phyloP scores from a whole-genome alignment of 495 filamentous ascomycete species.

The Podospora pseudopauciseta region DNA sequence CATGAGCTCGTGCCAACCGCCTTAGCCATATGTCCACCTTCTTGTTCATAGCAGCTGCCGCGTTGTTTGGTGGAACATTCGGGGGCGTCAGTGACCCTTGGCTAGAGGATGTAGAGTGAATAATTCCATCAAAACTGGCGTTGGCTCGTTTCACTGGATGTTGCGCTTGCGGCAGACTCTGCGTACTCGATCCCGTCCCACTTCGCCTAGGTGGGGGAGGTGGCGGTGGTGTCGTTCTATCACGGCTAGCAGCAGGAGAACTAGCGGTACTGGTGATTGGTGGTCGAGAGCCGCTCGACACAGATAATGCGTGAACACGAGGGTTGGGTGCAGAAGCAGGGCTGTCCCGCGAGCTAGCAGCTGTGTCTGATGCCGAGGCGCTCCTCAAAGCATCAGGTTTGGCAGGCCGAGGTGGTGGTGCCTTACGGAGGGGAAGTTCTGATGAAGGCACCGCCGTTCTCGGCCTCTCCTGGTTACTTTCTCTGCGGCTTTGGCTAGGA shows the following conservation, averaged over 20 bases:
- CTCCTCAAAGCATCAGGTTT: conserved; percentile 66
- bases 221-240: background rate
- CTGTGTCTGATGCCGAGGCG: conserved; percentile 19
- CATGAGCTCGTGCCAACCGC: conserved; percentile 71
- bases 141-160: background rate
- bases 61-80: conserved; percentile 5
- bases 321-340: conserved; percentile 18
- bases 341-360: conserved; percentile 4
- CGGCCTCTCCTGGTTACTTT: conserved; percentile 6
- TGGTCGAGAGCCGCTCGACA: background rate
- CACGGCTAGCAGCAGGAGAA: background rate
- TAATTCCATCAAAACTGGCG: background rate
- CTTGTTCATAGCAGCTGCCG: conserved; percentile 52
- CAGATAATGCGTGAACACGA: conserved; percentile 7
- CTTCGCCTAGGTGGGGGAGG: background rate
- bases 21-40: conserved; percentile 80
- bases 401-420: conserved; percentile 55
- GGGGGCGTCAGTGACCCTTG: conserved; percentile 7
- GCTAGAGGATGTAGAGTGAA: background rate
- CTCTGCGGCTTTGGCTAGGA: conserved; percentile 26
- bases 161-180: background rate
- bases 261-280: background rate
- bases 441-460: conserved; percentile 18
- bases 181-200: background rate
- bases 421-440: conserved; percentile 37